Evolutionary conservation across 768 basidiomycete species (phyloP), one percentile per base, ranked within the genome.

Genomic region (Chalciporus piperatus): DNA sequence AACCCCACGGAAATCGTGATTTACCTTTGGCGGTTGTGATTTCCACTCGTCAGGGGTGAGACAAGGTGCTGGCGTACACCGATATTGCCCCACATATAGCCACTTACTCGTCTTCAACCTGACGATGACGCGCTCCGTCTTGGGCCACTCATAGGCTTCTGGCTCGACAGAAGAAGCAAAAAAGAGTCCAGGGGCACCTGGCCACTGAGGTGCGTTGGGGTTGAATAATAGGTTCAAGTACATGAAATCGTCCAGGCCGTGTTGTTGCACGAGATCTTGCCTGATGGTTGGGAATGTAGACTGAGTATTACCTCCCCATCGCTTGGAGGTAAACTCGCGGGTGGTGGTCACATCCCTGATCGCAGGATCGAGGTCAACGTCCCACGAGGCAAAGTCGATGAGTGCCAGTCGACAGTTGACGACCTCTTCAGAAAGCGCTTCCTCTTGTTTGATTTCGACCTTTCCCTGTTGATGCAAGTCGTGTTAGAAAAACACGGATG

Each of bases 381-480:
- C 45, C 19, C 39, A 51, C 17, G 49, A 35, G 2, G 51, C 33
- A 6, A 51, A 33, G 9, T 41, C 28, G 19, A 50, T 8, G 30
- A 45, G 41, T 5, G 44, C 54, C 16, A 56, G n/a, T 3, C 57
- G 45, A 6, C 43, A 44, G n/a, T 51, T 41, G 42, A 59, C 54
- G 35, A 63, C 62, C 16, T 58, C 56, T 17, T 61, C 59, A 2
- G 54, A 61, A 22, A 64, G 57, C n/a, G 60, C 32, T 32, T 63
- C 56, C 13, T 60, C 56, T 10, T 54, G 53, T 11, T 58, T 60
- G 38, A 63, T 41, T 27, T 61, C 50, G 4, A 55, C 38, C 22
- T 56, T 54, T 2, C 41, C 33, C 52, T 59, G 46, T n/a, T 3
- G 38, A 50, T 10, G 41, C 11, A 14, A 14, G 35, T 6, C 13